phyloP scores from a whole-genome alignment of 805 yeast genomes.

The Ogataea parapolymorpha region DNA sequence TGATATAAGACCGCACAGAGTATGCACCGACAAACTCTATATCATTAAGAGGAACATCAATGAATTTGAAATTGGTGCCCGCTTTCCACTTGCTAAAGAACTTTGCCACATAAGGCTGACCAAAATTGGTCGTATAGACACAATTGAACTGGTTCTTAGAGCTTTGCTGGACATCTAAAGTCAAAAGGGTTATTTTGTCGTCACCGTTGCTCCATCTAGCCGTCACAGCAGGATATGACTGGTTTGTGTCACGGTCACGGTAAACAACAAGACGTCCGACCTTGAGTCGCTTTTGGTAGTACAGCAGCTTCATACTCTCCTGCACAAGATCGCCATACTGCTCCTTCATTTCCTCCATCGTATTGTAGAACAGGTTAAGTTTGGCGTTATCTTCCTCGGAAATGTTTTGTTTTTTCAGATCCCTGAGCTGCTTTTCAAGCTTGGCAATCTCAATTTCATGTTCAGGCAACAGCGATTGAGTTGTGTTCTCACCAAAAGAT shows the following conservation, averaged over 20 bases:
- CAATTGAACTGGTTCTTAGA: constrained; percentile 16
- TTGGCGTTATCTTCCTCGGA: constrained; percentile 39
- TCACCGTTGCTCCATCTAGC: constrained; percentile 39
- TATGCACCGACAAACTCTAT: constrained; percentile 45
- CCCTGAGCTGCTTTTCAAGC: constrained; percentile 44
- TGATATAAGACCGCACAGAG: constrained; percentile 33
- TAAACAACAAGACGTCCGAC: constrained; percentile 59
- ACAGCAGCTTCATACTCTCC: constrained; percentile 45
- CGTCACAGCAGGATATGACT: constrained; percentile 51
- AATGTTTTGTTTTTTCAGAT: constrained; percentile 30
- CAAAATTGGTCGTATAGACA: constrained; percentile 26
- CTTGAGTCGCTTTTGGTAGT: constrained; percentile 45
- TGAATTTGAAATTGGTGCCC: constrained; percentile 22
- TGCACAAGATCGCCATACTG: constrained; percentile 44
- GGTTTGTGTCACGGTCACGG: constrained; percentile 39
- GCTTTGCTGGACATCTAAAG: constrained; percentile 39
- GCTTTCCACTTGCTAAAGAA: constrained; percentile 35
- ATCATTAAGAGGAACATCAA: constrained; percentile 37
- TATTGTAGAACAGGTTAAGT: constrained; percentile 43
- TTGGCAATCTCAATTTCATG: constrained; percentile 65
- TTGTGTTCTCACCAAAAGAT: constrained; percentile 87
- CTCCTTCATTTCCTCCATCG: constrained; percentile 44
- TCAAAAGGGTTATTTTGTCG: constrained; percentile 37
- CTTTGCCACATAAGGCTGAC: constrained; percentile 31
- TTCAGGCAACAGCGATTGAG: constrained; percentile 83